Conservation (phyloP, 2,329 filamentous ascomycete genomes). For the Teratosphaeria epicoccoides region DNA sequence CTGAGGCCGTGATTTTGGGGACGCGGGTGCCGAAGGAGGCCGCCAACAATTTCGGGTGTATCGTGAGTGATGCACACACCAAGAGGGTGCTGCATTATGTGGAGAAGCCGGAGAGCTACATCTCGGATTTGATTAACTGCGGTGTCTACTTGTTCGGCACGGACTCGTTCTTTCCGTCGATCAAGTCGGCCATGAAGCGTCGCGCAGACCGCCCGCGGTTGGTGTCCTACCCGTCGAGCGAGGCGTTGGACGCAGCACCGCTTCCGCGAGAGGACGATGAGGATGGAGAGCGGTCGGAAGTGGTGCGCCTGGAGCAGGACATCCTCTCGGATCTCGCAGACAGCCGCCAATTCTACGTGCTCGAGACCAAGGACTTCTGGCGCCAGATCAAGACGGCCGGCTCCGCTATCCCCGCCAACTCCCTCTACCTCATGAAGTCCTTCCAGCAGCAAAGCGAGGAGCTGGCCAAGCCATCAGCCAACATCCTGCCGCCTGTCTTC, state of each 20-base stretch:
- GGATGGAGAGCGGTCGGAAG: slow-evolving; percentile 65
- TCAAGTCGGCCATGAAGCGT: slow-evolving; percentile 88
- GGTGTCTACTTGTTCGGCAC: slow-evolving; percentile 95
- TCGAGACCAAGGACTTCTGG: slow-evolving; percentile 99
- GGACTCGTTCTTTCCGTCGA: slow-evolving; percentile 92
- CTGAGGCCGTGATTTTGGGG: slow-evolving; percentile 90
- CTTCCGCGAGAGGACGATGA: slow-evolving; percentile 57
- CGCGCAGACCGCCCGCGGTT: slow-evolving; percentile 83
- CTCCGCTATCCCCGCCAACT: slow-evolving; percentile 91
- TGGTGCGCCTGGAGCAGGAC: slow-evolving; percentile 92
- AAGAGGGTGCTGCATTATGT: slow-evolving; percentile 97
- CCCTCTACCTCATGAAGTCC: slow-evolving; percentile 90
- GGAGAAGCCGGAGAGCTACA: slow-evolving; percentile 95
- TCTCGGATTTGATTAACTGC: slow-evolving; percentile 98
- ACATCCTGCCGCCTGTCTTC: slow-evolving; percentile 85
- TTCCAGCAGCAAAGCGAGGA: slow-evolving; percentile 73
- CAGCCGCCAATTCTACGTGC: slow-evolving; percentile 94
- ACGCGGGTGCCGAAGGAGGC: slow-evolving; percentile 85
- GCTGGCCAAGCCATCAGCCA: slow-evolving; percentile 70
- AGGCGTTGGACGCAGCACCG: slow-evolving; percentile 65
- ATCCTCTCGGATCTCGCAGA: slow-evolving; percentile 92
- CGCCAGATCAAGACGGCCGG: slow-evolving; percentile 99
- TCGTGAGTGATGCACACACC: slow-evolving; percentile 86
- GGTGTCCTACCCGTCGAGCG: slow-evolving; percentile 88
- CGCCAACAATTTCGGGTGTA: slow-evolving; percentile 93